These are phyloP conservation scores for Fusarium nisikadoi DNA, from an alignment of 2,329 filamentous ascomycete genomes.

Conservation along the genomic window DNA sequence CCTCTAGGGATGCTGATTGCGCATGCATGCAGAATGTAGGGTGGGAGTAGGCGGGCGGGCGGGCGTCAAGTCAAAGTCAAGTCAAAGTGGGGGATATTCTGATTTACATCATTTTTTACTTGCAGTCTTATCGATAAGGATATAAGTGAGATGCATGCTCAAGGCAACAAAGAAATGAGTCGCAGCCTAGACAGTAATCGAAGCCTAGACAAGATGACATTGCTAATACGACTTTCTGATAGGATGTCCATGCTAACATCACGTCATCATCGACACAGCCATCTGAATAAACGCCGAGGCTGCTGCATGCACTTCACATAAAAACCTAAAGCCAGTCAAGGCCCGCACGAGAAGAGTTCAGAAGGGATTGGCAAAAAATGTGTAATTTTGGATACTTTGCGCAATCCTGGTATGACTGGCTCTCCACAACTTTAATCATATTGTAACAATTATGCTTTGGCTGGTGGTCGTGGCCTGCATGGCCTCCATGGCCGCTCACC, in stretches of 20 bases:
- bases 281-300: neutral
- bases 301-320: neutral
- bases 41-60: neutral
- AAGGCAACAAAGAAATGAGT: conserved; percentile 8
- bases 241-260: neutral
- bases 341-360: neutral
- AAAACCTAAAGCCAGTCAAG: neutral
- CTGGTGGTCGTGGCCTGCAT: neutral
- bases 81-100: conserved; percentile 35
- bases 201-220: neutral
- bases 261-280: neutral
- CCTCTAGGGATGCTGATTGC: conserved; percentile 10
- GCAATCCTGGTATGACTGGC: neutral
- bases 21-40: conserved; percentile 23
- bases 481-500: neutral
- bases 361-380: neutral
- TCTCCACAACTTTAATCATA: neutral
- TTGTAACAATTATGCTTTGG: neutral
- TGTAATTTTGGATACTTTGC: neutral
- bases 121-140: conserved; percentile 40
- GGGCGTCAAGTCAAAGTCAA: no score
- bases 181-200: neutral
- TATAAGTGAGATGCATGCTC: conserved; percentile 15
- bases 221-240: neutral
- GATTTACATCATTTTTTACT: conserved; percentile 42